A percentile compares a stretch with the other conserved stretches of the same genome.
These are phyloP conservation scores for Cystobasidium slooffiae DNA, from an alignment of 1,284 basidiomycete species.

Conservation along the genomic window DNA sequence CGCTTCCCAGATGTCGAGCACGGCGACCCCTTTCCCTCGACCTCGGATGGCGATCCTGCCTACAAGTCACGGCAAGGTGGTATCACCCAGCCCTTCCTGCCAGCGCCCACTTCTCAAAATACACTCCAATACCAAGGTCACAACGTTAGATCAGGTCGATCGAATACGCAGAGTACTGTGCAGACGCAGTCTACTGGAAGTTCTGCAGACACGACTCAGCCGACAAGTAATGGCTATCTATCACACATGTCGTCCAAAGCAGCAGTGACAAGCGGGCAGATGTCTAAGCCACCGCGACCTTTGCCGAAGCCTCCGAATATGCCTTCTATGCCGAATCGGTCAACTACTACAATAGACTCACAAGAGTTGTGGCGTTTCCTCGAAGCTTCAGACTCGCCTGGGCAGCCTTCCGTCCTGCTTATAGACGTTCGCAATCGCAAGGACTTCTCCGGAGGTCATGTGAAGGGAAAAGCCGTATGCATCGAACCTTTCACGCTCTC, in stretches of 20 bases:
- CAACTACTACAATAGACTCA: slow-evolving; percentile 67
- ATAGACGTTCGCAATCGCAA: slow-evolving; percentile 80
- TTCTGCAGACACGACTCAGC: background rate
- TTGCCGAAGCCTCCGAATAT: slow-evolving; percentile 11
- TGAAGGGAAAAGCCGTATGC: slow-evolving; percentile 74
- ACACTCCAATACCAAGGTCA: background rate
- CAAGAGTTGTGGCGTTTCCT: slow-evolving; percentile 68
- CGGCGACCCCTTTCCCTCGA: slow-evolving; percentile 22
- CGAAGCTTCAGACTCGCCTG: slow-evolving; percentile 52
- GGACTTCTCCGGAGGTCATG: slow-evolving; percentile 75
- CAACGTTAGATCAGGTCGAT: slow-evolving; percentile 17
- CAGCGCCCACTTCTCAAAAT: slow-evolving; percentile 28
- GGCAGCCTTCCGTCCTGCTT: slow-evolving; percentile 63
- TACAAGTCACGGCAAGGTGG: slow-evolving; percentile 4
- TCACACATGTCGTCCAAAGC: slow-evolving; percentile 12
- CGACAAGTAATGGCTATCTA: slow-evolving; percentile 18
- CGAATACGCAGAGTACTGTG: slow-evolving; percentile 18
- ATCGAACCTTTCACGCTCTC: slow-evolving; percentile 82
- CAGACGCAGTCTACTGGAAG: slow-evolving; percentile 30
- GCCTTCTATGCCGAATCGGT: slow-evolving; percentile 54
- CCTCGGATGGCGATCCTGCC: background rate
- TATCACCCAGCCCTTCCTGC: slow-evolving; percentile 25
- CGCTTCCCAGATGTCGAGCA: slow-evolving; percentile 43
- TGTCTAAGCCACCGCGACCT: background rate
- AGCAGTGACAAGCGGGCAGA: background rate